Percentiles rank a stretch among this genome's conserved stretches.
These are phyloP conservation scores for Angophora floribunda DNA, from an alignment of 345 rosid genomes.

Conservation along the genomic window DNA sequence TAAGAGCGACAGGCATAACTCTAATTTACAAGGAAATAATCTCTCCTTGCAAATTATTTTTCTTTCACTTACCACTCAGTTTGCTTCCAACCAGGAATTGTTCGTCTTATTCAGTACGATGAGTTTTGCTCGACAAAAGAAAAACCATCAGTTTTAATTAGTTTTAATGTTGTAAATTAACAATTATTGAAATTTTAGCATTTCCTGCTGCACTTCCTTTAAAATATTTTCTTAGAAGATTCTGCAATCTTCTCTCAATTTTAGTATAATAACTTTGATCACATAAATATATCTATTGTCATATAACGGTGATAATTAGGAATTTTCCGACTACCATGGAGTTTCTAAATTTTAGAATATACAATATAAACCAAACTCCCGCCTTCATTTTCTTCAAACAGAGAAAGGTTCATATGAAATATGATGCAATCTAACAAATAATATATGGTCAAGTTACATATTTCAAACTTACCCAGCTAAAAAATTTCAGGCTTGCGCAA, in stretches of 20 bases:
- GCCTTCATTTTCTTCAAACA: background rate
- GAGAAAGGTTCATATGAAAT: too few species aligned
- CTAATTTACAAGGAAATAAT: background rate
- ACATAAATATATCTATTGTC: background rate
- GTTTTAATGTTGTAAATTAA: background rate
- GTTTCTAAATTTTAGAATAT: background rate
- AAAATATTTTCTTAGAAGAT: background rate
- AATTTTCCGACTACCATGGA: background rate
- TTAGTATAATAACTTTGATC: background rate
- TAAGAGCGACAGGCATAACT: too few species aligned
- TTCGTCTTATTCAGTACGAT: background rate
- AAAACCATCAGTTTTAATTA: background rate
- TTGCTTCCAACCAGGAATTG: background rate
- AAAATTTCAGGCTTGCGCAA: background rate
- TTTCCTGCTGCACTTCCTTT: background rate
- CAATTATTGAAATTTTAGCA: background rate
- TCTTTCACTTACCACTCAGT: background rate
- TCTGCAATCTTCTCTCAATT: background rate
- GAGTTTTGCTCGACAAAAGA: background rate
- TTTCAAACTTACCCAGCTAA: background rate
- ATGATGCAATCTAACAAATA: background rate
- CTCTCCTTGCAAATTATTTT: background rate
- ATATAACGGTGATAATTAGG: background rate
- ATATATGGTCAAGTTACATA: background rate
- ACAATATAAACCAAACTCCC: too few species aligned